Percentiles rank a stretch among this genome's conserved stretches.
Conservation (phyloP, 345 rosid species). For the Populus ilicifolia region DNA sequence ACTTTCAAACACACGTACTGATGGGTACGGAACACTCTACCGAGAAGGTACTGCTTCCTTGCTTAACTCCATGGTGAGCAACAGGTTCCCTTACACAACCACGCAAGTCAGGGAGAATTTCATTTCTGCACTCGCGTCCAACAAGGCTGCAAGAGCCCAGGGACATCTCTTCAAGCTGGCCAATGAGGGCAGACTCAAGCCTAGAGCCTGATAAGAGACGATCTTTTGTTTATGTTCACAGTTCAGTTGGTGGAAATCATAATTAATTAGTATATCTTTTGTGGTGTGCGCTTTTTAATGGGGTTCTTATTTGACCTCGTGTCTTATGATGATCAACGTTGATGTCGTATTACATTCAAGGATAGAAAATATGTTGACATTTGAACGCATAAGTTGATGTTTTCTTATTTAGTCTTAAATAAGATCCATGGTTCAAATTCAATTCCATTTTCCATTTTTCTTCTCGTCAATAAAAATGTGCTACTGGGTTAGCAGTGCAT, state of each 20-base stretch:
- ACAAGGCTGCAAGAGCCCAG: slow-evolving; percentile 69
- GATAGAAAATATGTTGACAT: neutral
- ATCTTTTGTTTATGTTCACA: neutral
- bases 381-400: neutral
- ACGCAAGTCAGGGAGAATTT: slow-evolving; percentile 74
- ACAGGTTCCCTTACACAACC: slow-evolving; percentile 64
- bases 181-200: slow-evolving; percentile 76
- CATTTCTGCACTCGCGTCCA: slow-evolving; percentile 51
- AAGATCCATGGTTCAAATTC: neutral
- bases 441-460: no score
- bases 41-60: slow-evolving; percentile 93
- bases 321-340: neutral
- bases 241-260: neutral
- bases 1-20: slow-evolving; percentile 63
- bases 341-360: neutral
- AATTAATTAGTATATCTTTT: neutral
- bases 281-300: neutral
- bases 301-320: neutral
- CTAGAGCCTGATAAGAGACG: slow-evolving; percentile 28
- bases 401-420: neutral
- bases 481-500: neutral
- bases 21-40: slow-evolving; percentile 68
- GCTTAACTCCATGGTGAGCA: slow-evolving; percentile 75
- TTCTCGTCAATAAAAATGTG: neutral
- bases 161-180: slow-evolving; percentile 83